Percentiles rank a stretch among this genome's conserved stretches.
Evolutionary conservation across 768 basidiomycete genomes (phyloP).

Genomic region (Podaxis sp.): DNA sequence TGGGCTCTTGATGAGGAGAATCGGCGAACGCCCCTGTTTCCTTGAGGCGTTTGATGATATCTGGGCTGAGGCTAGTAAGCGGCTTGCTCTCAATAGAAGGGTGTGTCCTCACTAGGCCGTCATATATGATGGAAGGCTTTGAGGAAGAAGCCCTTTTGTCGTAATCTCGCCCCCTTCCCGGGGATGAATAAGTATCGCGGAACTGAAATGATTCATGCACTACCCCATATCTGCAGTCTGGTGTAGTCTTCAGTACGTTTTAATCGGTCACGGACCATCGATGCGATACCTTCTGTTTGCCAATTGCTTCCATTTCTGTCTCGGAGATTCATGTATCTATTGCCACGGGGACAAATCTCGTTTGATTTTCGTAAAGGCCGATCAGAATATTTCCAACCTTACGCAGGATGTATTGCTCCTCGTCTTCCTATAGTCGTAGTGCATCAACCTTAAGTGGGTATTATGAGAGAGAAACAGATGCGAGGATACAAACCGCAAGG

Average conservation of each 20-base stretch:
- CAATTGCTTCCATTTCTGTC: conserved; percentile 78
- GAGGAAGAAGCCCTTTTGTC: conserved; percentile 63
- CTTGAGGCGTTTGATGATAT: conserved; percentile 70
- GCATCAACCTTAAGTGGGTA: not conserved
- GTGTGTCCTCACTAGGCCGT: conserved; percentile 53
- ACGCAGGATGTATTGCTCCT: conserved; percentile 74
- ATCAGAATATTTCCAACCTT: conserved; percentile 52
- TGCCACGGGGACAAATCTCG: not conserved
- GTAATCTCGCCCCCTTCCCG: conserved; percentile 73
- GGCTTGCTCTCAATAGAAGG: conserved; percentile 7
- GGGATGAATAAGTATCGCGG: conserved; percentile 6
- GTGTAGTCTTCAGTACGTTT: not conserved
- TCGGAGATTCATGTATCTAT: conserved; percentile 79
- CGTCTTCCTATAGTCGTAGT: conserved; percentile 42
- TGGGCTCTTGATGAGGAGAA: conserved; percentile 69
- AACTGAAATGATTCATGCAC: conserved; percentile 17
- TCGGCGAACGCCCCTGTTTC: conserved; percentile 60
- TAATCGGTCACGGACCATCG: not conserved
- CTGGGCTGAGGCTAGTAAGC: conserved; percentile 52
- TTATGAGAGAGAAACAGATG: not conserved
- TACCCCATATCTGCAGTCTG: conserved; percentile 78
- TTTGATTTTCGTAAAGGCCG: conserved; percentile 1
- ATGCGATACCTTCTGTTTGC: conserved; percentile 60
- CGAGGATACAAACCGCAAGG: conserved; percentile 44
- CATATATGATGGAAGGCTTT: conserved; percentile 71